Conservation (phyloP, 768 basidiomycete species). For the Kwoniella bestiolae region DNA sequence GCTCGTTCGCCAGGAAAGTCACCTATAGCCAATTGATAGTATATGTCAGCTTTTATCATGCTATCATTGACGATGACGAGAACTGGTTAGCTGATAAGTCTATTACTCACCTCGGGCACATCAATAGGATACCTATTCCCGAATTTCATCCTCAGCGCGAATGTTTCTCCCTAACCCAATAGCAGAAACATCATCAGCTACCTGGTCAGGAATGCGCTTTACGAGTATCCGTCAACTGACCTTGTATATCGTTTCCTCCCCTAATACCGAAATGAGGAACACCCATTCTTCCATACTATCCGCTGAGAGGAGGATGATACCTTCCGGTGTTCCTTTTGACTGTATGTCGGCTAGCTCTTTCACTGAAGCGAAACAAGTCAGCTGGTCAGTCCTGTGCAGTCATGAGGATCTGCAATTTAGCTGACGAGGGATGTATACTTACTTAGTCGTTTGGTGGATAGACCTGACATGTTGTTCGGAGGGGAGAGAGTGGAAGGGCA, state of each 20-base stretch:
- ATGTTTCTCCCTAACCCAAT: constrained; percentile 43
- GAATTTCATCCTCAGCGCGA: constrained; percentile 47
- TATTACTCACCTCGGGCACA: constrained; percentile 37
- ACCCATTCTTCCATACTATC: constrained; percentile 48
- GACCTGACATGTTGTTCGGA: constrained; percentile 15
- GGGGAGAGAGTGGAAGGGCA: not conserved
- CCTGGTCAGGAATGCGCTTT: not conserved
- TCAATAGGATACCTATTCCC: constrained; percentile 49
- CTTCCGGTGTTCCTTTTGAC: constrained; percentile 46
- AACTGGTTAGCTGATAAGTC: not conserved
- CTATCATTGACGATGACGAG: too few species aligned
- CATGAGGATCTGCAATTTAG: not conserved
- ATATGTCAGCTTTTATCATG: not conserved
- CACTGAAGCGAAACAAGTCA: constrained; percentile 24
- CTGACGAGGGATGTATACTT: not conserved
- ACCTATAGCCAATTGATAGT: constrained; percentile 30
- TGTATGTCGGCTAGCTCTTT: constrained; percentile 54
- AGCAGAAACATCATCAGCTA: not conserved
- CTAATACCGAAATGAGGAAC: constrained; percentile 44
- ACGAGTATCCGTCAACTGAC: constrained; percentile 27
- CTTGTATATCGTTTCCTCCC: constrained; percentile 50
- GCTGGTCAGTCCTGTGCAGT: not conserved
- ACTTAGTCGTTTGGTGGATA: constrained; percentile 44
- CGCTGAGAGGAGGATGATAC: constrained; percentile 44
- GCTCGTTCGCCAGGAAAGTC: constrained; percentile 42